Percentiles rank a stretch among this genome's conserved stretches.
Evolutionary conservation across 306 rosid genomes (phyloP).

Genomic region (Casuarina equisetifolia): DNA sequence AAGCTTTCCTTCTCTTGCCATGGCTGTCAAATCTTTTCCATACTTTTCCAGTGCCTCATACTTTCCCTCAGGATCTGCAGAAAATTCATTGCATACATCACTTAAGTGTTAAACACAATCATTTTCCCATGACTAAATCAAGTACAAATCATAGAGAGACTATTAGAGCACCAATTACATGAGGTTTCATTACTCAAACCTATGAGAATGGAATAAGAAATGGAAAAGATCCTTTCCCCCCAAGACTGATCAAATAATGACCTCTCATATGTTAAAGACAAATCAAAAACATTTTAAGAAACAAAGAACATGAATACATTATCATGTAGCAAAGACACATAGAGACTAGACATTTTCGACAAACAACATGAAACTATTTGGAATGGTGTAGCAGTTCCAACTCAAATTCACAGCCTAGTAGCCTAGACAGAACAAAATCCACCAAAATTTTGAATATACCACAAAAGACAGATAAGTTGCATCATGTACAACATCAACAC

Average conservation of each 20-base stretch:
- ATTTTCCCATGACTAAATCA: neutral
- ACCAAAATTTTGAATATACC: neutral
- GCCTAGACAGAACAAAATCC: neutral
- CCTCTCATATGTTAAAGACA: neutral
- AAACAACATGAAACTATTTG: neutral
- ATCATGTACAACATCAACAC: neutral
- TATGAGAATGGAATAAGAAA: neutral
- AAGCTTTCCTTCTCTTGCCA: slow-evolving; percentile 94
- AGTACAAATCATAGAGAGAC: neutral
- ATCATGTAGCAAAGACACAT: neutral
- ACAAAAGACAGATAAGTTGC: neutral
- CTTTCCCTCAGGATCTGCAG: slow-evolving; percentile 96
- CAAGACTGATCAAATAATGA: neutral
- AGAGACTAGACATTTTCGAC: neutral
- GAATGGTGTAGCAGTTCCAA: neutral
- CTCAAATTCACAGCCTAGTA: neutral
- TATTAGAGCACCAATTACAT: neutral
- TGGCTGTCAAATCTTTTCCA: slow-evolving; percentile 95
- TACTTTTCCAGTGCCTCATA: slow-evolving; percentile 93
- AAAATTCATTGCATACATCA: slow-evolving; percentile 26
- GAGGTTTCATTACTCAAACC: neutral
- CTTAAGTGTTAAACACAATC: neutral
- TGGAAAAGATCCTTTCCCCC: neutral
- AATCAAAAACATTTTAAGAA: neutral
- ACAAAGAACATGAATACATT: neutral